Conservation (phyloP, 331 rosid species). For the Acacia concinna region DNA sequence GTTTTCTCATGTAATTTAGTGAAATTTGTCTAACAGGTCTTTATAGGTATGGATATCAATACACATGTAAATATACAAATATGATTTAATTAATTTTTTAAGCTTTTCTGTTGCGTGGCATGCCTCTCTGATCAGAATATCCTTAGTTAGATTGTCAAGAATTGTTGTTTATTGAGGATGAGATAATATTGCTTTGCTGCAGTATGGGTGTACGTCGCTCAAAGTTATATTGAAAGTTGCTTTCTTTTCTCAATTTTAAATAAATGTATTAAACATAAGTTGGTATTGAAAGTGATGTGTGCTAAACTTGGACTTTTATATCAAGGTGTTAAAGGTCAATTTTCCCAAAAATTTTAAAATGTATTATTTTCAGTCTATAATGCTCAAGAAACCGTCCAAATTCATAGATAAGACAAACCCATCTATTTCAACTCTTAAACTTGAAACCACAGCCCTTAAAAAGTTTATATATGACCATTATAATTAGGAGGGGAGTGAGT, state of each 20-base stretch:
- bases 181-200: background rate
- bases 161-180: conserved; percentile 14
- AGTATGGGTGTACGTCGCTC: background rate
- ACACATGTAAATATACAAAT: background rate
- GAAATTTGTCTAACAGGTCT: too few relatives aligned
- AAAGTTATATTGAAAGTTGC: background rate
- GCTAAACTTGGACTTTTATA: background rate
- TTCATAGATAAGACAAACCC: conserved; percentile 34
- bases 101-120: background rate
- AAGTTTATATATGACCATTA: conserved; percentile 34
- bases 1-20: too few relatives aligned
- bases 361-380: conserved; percentile 1
- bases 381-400: conserved; percentile 27
- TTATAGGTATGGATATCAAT: background rate
- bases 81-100: conserved; percentile 24
- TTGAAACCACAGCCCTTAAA: conserved; percentile 32
- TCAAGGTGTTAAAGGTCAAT: conserved; percentile 27
- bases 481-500: too few relatives aligned
- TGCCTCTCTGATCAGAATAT: background rate
- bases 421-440: conserved; percentile 29
- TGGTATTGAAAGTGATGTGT: conserved; percentile 57
- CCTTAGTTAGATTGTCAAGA: conserved; percentile 3
- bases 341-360: background rate
- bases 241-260: conserved; percentile 36
- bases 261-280: conserved; percentile 53